phyloP scores from a whole-genome alignment of 1,139 yeast genomes.

The Hyphopichia buzzinii region DNA sequence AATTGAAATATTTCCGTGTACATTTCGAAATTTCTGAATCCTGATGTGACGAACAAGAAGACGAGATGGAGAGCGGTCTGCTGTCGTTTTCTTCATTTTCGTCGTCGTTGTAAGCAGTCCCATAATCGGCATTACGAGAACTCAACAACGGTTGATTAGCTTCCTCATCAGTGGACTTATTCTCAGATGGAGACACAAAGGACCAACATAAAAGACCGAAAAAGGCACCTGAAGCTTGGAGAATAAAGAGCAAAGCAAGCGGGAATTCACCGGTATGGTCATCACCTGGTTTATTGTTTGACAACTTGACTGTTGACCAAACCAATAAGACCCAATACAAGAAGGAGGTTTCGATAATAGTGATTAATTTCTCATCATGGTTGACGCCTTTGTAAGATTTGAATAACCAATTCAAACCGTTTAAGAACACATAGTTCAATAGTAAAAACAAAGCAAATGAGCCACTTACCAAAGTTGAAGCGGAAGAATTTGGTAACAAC shows the following conservation, averaged over 20 bases:
- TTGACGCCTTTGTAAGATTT: slow-evolving; percentile 50
- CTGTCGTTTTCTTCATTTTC: slow-evolving; percentile 12
- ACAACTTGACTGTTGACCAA: slow-evolving; percentile 43
- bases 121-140: slow-evolving; percentile 18
- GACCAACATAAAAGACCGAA: slow-evolving; percentile 56
- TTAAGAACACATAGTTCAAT: slow-evolving; percentile 54
- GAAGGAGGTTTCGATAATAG: slow-evolving; percentile 56
- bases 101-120: slow-evolving; percentile 18
- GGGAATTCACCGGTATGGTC: slow-evolving; percentile 64
- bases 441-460: slow-evolving; percentile 51
- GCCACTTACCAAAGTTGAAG: slow-evolving; percentile 29
- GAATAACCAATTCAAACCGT: slow-evolving; percentile 39
- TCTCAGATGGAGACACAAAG: slow-evolving; percentile 14
- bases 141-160: slow-evolving; percentile 31
- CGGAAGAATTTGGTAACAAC: slow-evolving; percentile 57
- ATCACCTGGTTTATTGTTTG: slow-evolving; percentile 36
- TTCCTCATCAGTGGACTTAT: slow-evolving; percentile 16
- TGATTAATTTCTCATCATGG: slow-evolving; percentile 70
- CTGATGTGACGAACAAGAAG: slow-evolving; percentile 10
- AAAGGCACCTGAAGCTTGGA: slow-evolving; percentile 51
- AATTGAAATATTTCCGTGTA: slow-evolving; percentile 48
- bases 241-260: slow-evolving; percentile 47
- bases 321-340: slow-evolving; percentile 57
- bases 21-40: slow-evolving; percentile 11
- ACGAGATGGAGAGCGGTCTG: slow-evolving; percentile 8